phyloP scores from a whole-genome alignment of 2,329 filamentous ascomycete genomes.

The Aspergillus clavatus region DNA sequence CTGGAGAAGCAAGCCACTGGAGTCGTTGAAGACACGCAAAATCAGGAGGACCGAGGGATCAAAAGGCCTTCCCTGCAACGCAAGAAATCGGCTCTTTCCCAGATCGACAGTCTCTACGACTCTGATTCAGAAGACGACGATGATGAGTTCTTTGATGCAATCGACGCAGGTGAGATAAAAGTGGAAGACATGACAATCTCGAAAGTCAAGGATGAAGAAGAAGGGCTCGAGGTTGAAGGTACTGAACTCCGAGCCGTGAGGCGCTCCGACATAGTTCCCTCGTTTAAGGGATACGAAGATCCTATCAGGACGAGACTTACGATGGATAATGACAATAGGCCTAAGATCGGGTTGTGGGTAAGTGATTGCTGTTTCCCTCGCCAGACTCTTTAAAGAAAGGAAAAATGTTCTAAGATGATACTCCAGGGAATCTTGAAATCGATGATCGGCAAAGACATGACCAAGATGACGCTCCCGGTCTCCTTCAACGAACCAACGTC shows the following conservation, averaged over 20 bases:
- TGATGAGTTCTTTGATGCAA: conserved; percentile 95
- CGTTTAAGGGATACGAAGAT: conserved; percentile 88
- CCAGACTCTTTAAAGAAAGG: background rate
- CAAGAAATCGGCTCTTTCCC: conserved; percentile 62
- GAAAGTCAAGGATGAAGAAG: conserved; percentile 38
- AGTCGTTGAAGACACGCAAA: conserved; percentile 8
- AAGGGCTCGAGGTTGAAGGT: conserved; percentile 38
- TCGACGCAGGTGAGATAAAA: conserved; percentile 87
- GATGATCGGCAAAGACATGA: conserved; percentile 99
- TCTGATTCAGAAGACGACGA: conserved; percentile 71
- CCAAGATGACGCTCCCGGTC: conserved; percentile 96
- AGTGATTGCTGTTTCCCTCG: conserved; percentile 28
- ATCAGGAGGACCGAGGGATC: conserved; percentile 6
- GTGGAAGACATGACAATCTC: conserved; percentile 56
- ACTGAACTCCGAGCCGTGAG: conserved; percentile 46
- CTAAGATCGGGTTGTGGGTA: conserved; percentile 95
- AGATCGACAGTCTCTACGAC: conserved; percentile 68
- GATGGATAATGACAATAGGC: conserved; percentile 86
- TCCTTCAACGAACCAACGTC: conserved; percentile 99
- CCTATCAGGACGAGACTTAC: conserved; percentile 73
- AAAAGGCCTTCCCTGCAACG: conserved; percentile 44
- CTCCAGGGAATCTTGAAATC: conserved; percentile 87
- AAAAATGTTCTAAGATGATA: background rate
- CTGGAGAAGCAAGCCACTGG: conserved; percentile 18
- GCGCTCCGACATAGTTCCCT: conserved; percentile 63